Conservation (phyloP, 2,329 filamentous ascomycete species). For the Aspergillus ustus region DNA sequence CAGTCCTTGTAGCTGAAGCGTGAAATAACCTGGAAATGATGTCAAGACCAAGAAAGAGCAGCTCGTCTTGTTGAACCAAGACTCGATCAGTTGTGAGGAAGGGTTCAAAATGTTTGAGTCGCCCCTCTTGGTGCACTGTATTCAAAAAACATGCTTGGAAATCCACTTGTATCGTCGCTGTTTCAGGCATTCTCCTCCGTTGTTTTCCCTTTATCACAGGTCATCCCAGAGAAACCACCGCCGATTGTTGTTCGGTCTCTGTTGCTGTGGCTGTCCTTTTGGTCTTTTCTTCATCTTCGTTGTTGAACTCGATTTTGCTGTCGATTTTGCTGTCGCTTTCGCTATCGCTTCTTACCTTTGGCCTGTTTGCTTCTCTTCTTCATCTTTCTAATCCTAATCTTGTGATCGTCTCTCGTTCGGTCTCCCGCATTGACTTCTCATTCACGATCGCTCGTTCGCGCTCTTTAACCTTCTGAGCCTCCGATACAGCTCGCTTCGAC, state of each 20-base stretch:
- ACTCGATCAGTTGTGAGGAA: not conserved
- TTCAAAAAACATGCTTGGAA: not conserved
- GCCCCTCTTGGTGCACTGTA: not conserved
- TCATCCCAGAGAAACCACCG: constrained; percentile 14
- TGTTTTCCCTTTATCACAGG: constrained; percentile 18
- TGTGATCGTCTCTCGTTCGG: constrained; percentile 20
- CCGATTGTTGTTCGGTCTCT: constrained; percentile 16
- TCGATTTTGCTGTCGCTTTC: constrained; percentile 8
- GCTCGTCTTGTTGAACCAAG: constrained; percentile 4
- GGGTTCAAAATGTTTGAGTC: not conserved
- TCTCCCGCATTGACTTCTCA: not conserved
- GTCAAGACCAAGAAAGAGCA: not conserved
- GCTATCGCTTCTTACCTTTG: not conserved
- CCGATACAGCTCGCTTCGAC: constrained; percentile 5
- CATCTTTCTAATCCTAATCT: constrained; percentile 11
- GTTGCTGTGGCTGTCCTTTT: constrained; percentile 12
- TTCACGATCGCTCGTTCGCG: constrained; percentile 11
- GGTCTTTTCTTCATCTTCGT: constrained; percentile 11
- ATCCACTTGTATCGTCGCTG: not conserved
- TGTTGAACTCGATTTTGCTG: constrained; percentile 5
- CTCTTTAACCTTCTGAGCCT: not conserved
- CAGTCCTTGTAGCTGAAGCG: not conserved
- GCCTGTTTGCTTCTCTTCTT: not conserved
- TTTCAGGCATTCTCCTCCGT: constrained; percentile 7
- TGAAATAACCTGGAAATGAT: not conserved